Base-by-base conservation (phyloP, 352 stramenopile species). In the Globisporangium alternatum region DNA sequence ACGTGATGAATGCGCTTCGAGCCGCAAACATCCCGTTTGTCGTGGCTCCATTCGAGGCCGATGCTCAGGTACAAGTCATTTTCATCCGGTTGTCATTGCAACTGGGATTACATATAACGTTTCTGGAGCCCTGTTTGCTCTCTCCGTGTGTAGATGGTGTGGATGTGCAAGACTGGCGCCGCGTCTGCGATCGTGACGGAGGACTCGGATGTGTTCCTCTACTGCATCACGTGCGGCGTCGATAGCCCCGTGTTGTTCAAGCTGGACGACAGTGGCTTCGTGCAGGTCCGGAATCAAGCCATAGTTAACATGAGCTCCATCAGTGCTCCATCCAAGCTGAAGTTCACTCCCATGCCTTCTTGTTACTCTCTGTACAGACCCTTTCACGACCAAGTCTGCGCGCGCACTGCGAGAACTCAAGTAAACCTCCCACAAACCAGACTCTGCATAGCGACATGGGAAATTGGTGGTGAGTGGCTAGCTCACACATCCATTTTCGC, bases 161-260 rank as follows among this genome's bases (percentile, higher is more conserved):
- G 81, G 80, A 83, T 93, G 73, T 91, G 81, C 68, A 91, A 90
- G 53, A 64, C 73, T 33, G 73, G 78, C 0, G 53, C 75, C 13
- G 80, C 80, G 0, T 74, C 74, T 22, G 84, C 77, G 22, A 93
- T 93, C 66, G 70, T 93, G n/a, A 91, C 81, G 21, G 84, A 93
- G 68, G 84, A 91, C 68, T 93, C 84, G 64, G 81, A 93, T 51
- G 80, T 93, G 55, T 72, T 93, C 17, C 77, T 93, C 6, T 93
- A 93, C 63, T 88, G 81, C 76, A 51, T 90, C 31, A 75, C 82
- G 3, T 70, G 75, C 13, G 75, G 76, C 43, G 69, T 88, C 8
- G 70, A 76, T 15, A 68, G 63, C 33, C 80, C 79, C 41, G 78
- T 93, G 28, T 73, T 93, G 22, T 82, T 90, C 69, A 90, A 90